Percentiles rank a stretch among this genome's conserved stretches.
These are phyloP conservation scores for Fistulina hepatica DNA, from an alignment of 1,284 basidiomycete genomes.

Conservation along the genomic window DNA sequence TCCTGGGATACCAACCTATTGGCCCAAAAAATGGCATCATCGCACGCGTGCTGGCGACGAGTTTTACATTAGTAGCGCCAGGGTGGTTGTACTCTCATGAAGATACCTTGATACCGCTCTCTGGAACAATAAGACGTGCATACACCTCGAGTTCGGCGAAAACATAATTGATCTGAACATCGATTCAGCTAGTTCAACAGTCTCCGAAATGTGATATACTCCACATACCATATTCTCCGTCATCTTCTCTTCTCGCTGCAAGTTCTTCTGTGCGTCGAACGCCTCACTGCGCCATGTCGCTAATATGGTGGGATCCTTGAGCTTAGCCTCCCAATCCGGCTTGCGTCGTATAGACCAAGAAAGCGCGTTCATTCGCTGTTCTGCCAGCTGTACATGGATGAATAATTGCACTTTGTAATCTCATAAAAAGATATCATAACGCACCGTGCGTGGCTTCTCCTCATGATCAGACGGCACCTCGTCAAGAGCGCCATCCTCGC, in stretches of 20 bases:
- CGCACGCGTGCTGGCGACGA: conserved; percentile 5
- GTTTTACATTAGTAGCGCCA: neutral
- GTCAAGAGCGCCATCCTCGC: too few relatives aligned
- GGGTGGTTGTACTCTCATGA: neutral
- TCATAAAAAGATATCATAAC: too few relatives aligned
- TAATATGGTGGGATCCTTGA: conserved; percentile 8
- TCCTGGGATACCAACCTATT: conserved; percentile 8
- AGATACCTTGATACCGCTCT: conserved; percentile 14
- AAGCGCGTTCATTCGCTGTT: conserved; percentile 8
- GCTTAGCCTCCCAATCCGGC: conserved; percentile 12
- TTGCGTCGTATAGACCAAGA: conserved; percentile 14
- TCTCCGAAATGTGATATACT: neutral
- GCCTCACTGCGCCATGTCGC: conserved; percentile 13
- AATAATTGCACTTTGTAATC: neutral
- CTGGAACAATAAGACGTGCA: conserved; percentile 9
- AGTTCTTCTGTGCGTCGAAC: conserved; percentile 7
- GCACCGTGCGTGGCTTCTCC: too few relatives aligned
- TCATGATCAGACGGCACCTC: too few relatives aligned
- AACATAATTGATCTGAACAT: conserved; percentile 12
- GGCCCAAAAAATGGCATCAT: conserved; percentile 11
- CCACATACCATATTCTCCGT: conserved; percentile 13
- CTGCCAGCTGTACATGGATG: conserved; percentile 7
- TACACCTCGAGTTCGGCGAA: conserved; percentile 14
- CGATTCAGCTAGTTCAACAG: neutral
- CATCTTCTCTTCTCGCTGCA: conserved; percentile 6